Evolutionary conservation across 768 basidiomycete genomes (phyloP), one percentile per base, ranked within the genome.

Genomic region (Leccinum variicolor): DNA sequence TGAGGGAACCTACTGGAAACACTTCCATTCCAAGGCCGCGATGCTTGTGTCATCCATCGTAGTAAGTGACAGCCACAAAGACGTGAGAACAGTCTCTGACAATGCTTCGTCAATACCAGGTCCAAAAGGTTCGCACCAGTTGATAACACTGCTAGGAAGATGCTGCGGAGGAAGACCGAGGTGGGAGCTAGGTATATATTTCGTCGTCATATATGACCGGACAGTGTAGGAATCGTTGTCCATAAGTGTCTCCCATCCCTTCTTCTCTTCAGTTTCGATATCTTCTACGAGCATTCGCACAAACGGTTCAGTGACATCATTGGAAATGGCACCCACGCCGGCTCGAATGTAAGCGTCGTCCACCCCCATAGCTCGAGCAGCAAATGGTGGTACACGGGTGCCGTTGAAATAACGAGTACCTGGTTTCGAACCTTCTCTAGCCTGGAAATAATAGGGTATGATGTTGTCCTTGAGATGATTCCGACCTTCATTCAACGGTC

Each of bases 191-290:
- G 62, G 63, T 2, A 64, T 29, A 26, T 69, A 69, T 50, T 65
- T 60, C 21, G 56, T 36, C 14, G 56, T 50, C 61, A 65, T 65
- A 36, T 65, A 62, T 0, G 64, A 58, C 6, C 70, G 62, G 4
- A 64, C 48, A 8, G 74, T 66, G 60, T 72, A 62, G 6, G 52
- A 49, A 49, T 75, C 68, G 39, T 62, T 65, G 23, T 50, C 53
- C 65, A 53, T 66, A 53, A 74, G 53, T 1, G 60, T 52, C 2
- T 73, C 52, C 70, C 69, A 74, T n/a, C 68, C 74, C 6, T 47
- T 53, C 45, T 29, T 19, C 46, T 47, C 31, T 13, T 58, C 59
- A 13, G 61, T 62, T 53, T 64, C 46, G 15, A 69, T 21, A 57
- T 72, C 63, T 3, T 53, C 34, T 43, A 59, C 28, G 26, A 74